phyloP scores from a whole-genome alignment of 495 filamentous ascomycete genomes.

The Neurospora sp. region DNA sequence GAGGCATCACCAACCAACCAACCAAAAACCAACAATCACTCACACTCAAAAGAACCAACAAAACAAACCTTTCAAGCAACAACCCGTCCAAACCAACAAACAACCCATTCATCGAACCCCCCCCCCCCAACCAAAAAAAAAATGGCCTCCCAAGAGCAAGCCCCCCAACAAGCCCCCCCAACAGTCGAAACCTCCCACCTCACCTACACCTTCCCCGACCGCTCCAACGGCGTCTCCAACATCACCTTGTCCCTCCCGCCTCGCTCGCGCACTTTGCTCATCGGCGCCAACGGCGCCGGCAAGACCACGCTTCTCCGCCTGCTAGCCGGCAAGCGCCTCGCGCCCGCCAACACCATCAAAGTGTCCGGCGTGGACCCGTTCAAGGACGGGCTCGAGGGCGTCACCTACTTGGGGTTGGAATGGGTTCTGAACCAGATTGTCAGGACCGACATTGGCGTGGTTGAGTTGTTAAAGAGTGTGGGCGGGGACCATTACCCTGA shows the following conservation, averaged over 20 bases:
- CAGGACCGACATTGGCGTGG: constrained; percentile 85
- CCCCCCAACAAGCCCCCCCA: constrained; percentile 16
- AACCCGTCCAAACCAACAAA: background rate
- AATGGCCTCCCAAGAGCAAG: background rate
- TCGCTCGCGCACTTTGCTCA: constrained; percentile 78
- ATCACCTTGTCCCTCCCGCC: constrained; percentile 68
- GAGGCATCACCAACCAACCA: background rate
- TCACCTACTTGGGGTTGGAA: constrained; percentile 93
- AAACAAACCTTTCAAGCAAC: background rate
- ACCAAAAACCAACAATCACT: background rate
- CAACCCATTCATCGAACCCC: background rate
- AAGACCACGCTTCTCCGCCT: constrained; percentile 88
- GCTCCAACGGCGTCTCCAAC: constrained; percentile 57
- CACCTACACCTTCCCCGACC: constrained; percentile 82
- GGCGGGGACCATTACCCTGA: constrained; percentile 75
- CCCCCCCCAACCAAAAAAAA: background rate
- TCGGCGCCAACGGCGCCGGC: constrained; percentile 94
- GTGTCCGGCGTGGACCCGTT: constrained; percentile 86
- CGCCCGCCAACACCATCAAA: constrained; percentile 58
- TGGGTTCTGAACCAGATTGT: constrained; percentile 99
- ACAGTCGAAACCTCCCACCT: constrained; percentile 58
- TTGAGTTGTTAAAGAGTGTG: constrained; percentile 71
- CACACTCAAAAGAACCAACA: background rate
- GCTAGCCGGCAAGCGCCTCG: constrained; percentile 85
- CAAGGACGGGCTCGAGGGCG: constrained; percentile 74